Percentiles rank a stretch among this genome's conserved stretches.
phyloP scores from a whole-genome alignment of 768 basidiomycete genomes.

The Pisolithus albus region DNA sequence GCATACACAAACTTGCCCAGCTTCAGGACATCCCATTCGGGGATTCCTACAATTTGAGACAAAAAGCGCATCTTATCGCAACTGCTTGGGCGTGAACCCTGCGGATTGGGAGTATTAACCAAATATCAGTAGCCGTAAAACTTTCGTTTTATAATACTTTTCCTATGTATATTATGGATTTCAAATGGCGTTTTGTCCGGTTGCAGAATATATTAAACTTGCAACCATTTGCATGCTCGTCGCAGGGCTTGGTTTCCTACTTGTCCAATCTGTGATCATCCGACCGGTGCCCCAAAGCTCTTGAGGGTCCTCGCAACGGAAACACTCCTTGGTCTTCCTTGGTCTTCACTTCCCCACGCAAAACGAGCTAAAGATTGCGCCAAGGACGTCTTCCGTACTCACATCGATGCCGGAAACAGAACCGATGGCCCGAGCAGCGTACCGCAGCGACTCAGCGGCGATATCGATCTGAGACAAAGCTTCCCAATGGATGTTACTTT shows the following conservation, averaged over 20 bases:
- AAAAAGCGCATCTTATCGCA: conserved; percentile 13
- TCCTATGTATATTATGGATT: no score
- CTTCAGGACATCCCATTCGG: conserved; percentile 26
- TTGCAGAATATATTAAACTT: no score
- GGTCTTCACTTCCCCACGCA: conserved; percentile 73
- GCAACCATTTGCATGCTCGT: no score
- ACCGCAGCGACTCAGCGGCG: conserved; percentile 82
- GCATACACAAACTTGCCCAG: conserved; percentile 19
- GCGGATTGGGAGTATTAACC: not conserved
- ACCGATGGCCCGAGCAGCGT: conserved; percentile 79
- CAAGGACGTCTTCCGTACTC: conserved; percentile 77
- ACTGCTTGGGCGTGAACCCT: conserved; percentile 10
- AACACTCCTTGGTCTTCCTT: not conserved
- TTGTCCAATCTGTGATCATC: no score
- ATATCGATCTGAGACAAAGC: conserved; percentile 68
- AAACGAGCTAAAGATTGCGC: conserved; percentile 78
- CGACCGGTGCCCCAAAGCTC: no score
- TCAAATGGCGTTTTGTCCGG: no score
- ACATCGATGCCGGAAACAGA: conserved; percentile 69
- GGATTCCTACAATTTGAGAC: conserved; percentile 22
- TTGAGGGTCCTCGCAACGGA: not conserved
- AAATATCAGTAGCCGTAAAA: no score
- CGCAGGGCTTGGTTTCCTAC: no score
- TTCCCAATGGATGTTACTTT: conserved; percentile 12
- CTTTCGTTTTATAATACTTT: no score